A percentile compares a stretch with the other conserved stretches of the same genome.
Conservation (phyloP, 2,329 filamentous ascomycete genomes). For the Tolypocladium amazonense region DNA sequence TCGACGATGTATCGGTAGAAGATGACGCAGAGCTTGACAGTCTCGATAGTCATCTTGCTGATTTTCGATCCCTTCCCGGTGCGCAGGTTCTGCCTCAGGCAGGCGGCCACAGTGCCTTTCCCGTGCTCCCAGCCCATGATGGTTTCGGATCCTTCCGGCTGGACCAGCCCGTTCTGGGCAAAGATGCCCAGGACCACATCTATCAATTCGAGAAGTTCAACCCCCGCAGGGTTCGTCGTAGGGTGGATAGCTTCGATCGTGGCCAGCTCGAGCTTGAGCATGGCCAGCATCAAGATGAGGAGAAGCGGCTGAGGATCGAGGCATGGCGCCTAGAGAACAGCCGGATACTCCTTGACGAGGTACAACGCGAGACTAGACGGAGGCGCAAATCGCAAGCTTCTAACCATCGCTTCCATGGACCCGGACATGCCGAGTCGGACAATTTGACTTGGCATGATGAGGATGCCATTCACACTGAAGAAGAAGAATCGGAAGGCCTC, state of each 20-base stretch:
- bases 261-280: slow-evolving; percentile 40
- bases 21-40: slow-evolving; percentile 82
- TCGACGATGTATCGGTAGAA: slow-evolving; percentile 31
- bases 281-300: slow-evolving; percentile 50
- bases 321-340: slow-evolving; percentile 89
- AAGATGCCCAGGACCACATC: slow-evolving; percentile 67
- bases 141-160: slow-evolving; percentile 77
- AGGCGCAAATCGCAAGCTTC: slow-evolving; percentile 53
- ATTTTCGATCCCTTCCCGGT: slow-evolving; percentile 58
- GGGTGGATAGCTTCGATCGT: slow-evolving; percentile 41
- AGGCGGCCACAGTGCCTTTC: slow-evolving; percentile 36
- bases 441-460: slow-evolving; percentile 44
- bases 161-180: slow-evolving; percentile 40
- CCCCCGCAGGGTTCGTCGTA: slow-evolving; percentile 50
- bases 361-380: slow-evolving; percentile 71
- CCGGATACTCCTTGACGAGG: slow-evolving; percentile 72
- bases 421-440: slow-evolving; percentile 23
- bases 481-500: slow-evolving; percentile 53
- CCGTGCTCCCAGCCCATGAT: slow-evolving; percentile 84
- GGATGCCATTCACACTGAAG: slow-evolving; percentile 29
- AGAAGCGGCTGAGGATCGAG: slow-evolving; percentile 78
- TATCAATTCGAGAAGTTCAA: slow-evolving; percentile 87
- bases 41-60: slow-evolving; percentile 81
- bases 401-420: slow-evolving; percentile 14
- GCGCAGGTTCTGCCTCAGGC: slow-evolving; percentile 12